A percentile compares a stretch with the other conserved stretches of the same genome.
These are phyloP conservation scores for Sugiyamaella sp. DNA, from an alignment of 1,139 yeast species.

Conservation along the genomic window DNA sequence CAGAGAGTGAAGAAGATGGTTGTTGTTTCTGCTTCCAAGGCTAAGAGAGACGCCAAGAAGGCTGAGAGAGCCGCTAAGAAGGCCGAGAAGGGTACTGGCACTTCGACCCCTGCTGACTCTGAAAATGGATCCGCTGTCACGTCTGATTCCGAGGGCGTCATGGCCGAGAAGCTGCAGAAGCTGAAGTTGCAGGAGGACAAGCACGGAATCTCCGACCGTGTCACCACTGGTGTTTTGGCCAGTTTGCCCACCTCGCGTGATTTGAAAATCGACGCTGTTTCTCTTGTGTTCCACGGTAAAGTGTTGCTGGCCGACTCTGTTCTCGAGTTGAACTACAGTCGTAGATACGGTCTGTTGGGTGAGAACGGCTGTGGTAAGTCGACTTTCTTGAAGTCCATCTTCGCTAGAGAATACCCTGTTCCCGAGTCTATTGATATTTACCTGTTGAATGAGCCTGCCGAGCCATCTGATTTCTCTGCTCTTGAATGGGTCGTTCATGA, in stretches of 20 bases:
- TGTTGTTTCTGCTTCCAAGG: slow-evolving; percentile 79
- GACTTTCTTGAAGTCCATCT: slow-evolving; percentile 86
- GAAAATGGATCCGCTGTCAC: slow-evolving; percentile 35
- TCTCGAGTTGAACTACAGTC: slow-evolving; percentile 92
- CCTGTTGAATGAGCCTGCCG: slow-evolving; percentile 96
- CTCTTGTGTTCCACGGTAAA: slow-evolving; percentile 96
- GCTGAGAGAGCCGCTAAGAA: slow-evolving; percentile 75
- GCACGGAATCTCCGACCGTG: slow-evolving; percentile 95
- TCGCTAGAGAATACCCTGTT: slow-evolving; percentile 94
- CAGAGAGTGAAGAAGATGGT: slow-evolving; percentile 1
- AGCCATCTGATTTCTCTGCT: slow-evolving; percentile 87
- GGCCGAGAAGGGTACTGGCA: slow-evolving; percentile 53
- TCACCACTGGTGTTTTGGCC: slow-evolving; percentile 94
- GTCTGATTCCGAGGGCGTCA: slow-evolving; percentile 41
- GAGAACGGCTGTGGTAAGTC: slow-evolving; percentile 99
- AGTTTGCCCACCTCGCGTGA: slow-evolving; percentile 91
- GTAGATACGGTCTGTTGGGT: slow-evolving; percentile 88
- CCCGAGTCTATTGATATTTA: slow-evolving; percentile 92
- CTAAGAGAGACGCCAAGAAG: slow-evolving; percentile 71
- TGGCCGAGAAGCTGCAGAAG: slow-evolving; percentile 73
- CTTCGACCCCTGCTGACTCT: slow-evolving; percentile 45
- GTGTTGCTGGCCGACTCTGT: slow-evolving; percentile 90
- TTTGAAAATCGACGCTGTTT: slow-evolving; percentile 85
- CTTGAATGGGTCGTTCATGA: slow-evolving; percentile 95
- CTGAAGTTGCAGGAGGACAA: slow-evolving; percentile 91